phyloP scores from a whole-genome alignment of 768 basidiomycete species.

The Trametes punicea region DNA sequence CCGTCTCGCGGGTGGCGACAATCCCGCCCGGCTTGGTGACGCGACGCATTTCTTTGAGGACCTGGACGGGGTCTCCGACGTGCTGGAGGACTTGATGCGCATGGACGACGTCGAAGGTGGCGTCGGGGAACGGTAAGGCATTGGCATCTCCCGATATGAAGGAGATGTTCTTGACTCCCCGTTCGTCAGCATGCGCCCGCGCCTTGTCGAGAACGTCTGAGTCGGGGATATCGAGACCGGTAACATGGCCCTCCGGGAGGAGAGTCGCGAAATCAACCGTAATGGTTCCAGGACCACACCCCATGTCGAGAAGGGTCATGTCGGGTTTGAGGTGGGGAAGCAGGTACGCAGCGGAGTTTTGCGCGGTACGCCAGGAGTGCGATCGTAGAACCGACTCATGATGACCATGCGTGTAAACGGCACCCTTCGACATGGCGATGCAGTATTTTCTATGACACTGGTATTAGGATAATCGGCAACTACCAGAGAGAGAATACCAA shows the following conservation, averaged over 20 bases:
- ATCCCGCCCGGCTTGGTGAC: constrained; percentile 45
- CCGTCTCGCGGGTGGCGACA: constrained; percentile 43
- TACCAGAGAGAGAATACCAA: no score
- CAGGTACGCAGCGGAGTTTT: constrained; percentile 42
- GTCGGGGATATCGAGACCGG: constrained; percentile 38
- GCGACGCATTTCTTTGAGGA: constrained; percentile 45
- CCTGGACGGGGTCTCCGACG: constrained; percentile 38
- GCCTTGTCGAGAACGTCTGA: constrained; percentile 37
- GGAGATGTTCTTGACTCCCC: constrained; percentile 35
- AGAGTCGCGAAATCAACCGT: constrained; percentile 39
- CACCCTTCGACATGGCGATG: not conserved
- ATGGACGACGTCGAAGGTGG: constrained; percentile 47
- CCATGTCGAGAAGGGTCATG: constrained; percentile 47
- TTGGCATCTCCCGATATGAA: constrained; percentile 40
- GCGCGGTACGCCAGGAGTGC: constrained; percentile 34
- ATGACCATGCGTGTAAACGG: constrained; percentile 24
- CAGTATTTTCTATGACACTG: not conserved
- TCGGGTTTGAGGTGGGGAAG: constrained; percentile 34
- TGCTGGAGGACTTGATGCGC: constrained; percentile 51
- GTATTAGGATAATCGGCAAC: no score
- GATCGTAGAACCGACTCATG: constrained; percentile 24
- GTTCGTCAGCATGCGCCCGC: constrained; percentile 25
- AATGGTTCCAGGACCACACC: constrained; percentile 53
- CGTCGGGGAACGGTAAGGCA: constrained; percentile 37
- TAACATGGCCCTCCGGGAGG: constrained; percentile 40